Evolutionary conservation across 2,329 filamentous ascomycete species (phyloP).

Genomic region (Colletotrichum camelliae): DNA sequence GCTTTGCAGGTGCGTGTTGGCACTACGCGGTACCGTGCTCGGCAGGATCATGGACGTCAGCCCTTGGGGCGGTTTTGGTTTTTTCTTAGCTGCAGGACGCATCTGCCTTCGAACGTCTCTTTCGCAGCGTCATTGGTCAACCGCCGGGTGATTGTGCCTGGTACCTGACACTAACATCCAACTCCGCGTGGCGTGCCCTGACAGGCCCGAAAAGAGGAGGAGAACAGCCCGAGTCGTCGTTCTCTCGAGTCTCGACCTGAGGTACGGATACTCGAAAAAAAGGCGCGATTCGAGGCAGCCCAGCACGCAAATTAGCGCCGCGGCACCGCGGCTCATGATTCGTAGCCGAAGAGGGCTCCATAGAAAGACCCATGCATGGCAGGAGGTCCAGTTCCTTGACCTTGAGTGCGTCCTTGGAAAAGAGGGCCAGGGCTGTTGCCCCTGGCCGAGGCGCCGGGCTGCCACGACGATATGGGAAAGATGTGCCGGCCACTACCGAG

Average conservation of each 20-base stretch:
- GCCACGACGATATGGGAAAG: conserved; percentile 7
- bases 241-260: background rate
- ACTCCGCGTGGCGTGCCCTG: conserved; percentile 42
- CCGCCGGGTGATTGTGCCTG: conserved; percentile 35
- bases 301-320: background rate
- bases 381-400: background rate
- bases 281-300: conserved; percentile 3
- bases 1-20: conserved; percentile 1
- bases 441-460: conserved; percentile 7
- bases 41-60: background rate
- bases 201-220: conserved; percentile 34
- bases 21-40: background rate
- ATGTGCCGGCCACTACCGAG: conserved; percentile 19
- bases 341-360: background rate
- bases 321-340: conserved; percentile 8
- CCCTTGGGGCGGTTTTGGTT: conserved; percentile 2
- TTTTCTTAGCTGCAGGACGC: conserved; percentile 8
- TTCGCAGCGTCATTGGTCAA: conserved; percentile 34
- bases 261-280: background rate
- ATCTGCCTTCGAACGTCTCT: background rate
- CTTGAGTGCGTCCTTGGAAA: background rate
- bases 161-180: conserved; percentile 42
- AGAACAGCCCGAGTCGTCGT: background rate
- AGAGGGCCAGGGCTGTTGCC: background rate
- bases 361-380: background rate